Conservation (phyloP, 331 rosid species). For the Acacia concinna region DNA sequence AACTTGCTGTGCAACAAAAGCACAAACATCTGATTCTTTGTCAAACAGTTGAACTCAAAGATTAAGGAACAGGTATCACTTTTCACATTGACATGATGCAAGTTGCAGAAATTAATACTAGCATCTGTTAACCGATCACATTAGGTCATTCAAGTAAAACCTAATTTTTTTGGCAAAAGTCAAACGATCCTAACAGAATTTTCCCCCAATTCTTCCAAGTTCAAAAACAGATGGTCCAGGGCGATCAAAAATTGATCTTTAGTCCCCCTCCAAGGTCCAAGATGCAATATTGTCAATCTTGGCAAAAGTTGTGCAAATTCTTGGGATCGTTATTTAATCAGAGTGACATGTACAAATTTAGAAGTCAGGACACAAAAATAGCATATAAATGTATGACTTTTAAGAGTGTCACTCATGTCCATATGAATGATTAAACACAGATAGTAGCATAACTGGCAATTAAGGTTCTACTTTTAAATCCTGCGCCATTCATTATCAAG, state of each 20-base stretch:
- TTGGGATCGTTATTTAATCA: neutral
- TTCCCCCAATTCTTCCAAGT: neutral
- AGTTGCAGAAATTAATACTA: neutral
- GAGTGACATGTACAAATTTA: neutral
- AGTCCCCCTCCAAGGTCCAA: neutral
- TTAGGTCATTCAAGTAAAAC: neutral
- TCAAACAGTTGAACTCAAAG: conserved; percentile 24
- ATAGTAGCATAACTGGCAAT: neutral
- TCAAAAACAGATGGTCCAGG: neutral
- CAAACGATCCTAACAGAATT: neutral
- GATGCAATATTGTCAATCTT: neutral
- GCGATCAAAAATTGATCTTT: neutral
- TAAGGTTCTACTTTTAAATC: neutral
- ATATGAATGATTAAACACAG: neutral
- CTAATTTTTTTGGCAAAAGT: neutral
- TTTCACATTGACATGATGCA: conserved; percentile 11
- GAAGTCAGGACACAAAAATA: neutral
- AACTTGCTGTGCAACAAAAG: conserved; percentile 67
- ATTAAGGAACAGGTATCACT: conserved; percentile 23
- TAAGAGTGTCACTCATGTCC: neutral
- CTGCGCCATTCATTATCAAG: neutral
- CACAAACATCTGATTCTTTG: conserved; percentile 37
- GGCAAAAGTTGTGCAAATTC: neutral
- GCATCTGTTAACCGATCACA: neutral
- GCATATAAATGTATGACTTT: neutral